Evolutionary conservation across 2,329 filamentous ascomycete species (phyloP), one percentile per base, ranked within the genome.

Genomic region (Phyllosticta citriasiana): DNA sequence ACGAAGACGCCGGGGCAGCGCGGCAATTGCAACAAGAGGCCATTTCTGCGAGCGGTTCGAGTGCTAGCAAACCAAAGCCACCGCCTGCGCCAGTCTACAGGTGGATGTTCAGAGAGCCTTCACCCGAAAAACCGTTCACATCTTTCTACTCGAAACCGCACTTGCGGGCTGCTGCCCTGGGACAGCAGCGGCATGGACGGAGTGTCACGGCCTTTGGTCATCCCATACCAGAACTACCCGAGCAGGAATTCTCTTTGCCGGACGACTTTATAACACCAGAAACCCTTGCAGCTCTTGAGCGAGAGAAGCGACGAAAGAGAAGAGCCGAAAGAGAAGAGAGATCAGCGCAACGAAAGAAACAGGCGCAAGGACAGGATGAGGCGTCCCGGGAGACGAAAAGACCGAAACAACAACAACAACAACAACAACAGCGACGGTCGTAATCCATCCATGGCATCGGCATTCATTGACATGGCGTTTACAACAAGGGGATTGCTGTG

Each of bases 71-170:
- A 55, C 55, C 55, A 30, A 55, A 56, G n/a, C 60, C 55, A 16
- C 60, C 60, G 4, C 55, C 57, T 9, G 59, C 66, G 47, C 69
- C 67, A 54, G 40, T 57, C 54, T n/a, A 47, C 16, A 47, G 7
- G n/a, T 47, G 40, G 40, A 25, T 58, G 7, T 62, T 57, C 14
- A 52, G 60, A 25, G 67, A 47, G 62, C 74, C 63, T 54, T 67
- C 73, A 60, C 70, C 77, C 33, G 72, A 78, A 16, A 82, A 80
- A 62, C 87, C 89, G 47, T 91, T 97, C 70, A 88, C 79, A n/a
- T 96, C 90, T 0, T 97, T 97, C 76, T 97, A 91, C 71, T 74
- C 81, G 19, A 91, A 94, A 74, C 85, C 82, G 25, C 86, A 95
- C 69, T 82, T 93, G 63, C 87, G 93, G 26, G 89, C 91, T 24